Evolutionary conservation across 1,284 basidiomycete species (phyloP), one percentile per base, ranked within the genome.

Genomic region (Rhodotorula sp.): DNA sequence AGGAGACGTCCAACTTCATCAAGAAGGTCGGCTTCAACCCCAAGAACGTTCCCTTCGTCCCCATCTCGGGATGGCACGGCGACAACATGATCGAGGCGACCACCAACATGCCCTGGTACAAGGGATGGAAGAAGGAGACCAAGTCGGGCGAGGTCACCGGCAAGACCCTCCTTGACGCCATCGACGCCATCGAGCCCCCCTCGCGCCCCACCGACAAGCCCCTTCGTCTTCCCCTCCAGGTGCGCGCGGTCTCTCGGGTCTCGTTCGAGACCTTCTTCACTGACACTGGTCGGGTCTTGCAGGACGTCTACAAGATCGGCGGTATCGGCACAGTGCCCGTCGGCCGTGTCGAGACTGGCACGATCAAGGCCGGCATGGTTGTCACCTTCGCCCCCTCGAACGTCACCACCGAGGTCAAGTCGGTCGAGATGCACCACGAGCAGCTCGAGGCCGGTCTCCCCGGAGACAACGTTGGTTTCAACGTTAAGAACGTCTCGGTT

Each of bases 1-100:
- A 98, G 87, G 96, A 99, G 86, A 94, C 94, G 68, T 94, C 92
- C 80, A 89, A 86, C 84, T 99, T 99, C 89, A 97, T 99, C 85
- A 99, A 99, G 89, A 99, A 99, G 89, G 95, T 99, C 82, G 95
- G 95, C 75, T 99, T 95, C 89, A 98, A 99, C 90, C 95, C 96
- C 83, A 97, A 97, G 88, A 82, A 88, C 68, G 94, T 99, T 77
- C 87, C 95, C 77, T 99, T 99, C 86, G 96, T 99, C 77, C 95
- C 96, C 81, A 98, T 99, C 85, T 99, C 95, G 73, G 96, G 95
- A 79, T 99, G 95, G 95, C 93, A 98, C 87, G 96, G 95, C 83
- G 95, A 99, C 89, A 99, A 99, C 91, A 99, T 99, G 95, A 87
- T 99, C 85, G 95, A 99, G 87, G 91, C 93, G 83, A 94, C 93